Conservation (phyloP, 1,284 basidiomycete species). For the Microbotryomycetes sp. region DNA sequence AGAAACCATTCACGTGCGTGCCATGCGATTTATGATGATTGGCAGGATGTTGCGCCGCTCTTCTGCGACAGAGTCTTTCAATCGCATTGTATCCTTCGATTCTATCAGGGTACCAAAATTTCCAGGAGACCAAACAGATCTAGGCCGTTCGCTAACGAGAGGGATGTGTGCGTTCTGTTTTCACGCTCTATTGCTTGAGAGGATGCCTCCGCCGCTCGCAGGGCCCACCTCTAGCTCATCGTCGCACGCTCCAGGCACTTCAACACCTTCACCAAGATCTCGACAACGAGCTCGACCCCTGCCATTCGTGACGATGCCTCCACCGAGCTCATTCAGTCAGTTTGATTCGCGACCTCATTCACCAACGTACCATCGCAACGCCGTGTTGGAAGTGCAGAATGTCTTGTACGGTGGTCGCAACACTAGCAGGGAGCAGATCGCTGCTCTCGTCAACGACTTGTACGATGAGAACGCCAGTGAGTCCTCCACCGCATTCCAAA, state of each 20-base stretch:
- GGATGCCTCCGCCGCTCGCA: not conserved
- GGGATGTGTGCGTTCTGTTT: no score
- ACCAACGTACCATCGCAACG: slow-evolving; percentile 9
- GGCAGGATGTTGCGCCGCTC: no score
- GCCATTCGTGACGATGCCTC: slow-evolving; percentile 2
- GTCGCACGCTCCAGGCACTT: not conserved
- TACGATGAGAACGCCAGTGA: slow-evolving; percentile 21
- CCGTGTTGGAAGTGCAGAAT: slow-evolving; percentile 22
- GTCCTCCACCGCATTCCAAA: not conserved
- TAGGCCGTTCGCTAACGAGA: no score
- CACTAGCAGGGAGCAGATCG: slow-evolving; percentile 12
- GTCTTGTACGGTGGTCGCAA: slow-evolving; percentile 25
- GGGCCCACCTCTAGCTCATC: no score
- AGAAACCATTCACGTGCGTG: no score
- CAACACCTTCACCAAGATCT: not conserved
- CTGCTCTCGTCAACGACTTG: slow-evolving; percentile 7
- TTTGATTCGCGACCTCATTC: not conserved
- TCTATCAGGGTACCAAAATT: no score
- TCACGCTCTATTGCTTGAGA: not conserved
- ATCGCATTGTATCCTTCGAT: no score
- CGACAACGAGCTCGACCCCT: not conserved
- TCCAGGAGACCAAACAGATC: no score
- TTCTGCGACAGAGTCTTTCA: no score
- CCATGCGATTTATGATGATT: no score
- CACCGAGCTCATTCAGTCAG: not conserved